Evolutionary conservation across 352 stramenopile species (phyloP).

Genomic region (Phytophthora quininea): DNA sequence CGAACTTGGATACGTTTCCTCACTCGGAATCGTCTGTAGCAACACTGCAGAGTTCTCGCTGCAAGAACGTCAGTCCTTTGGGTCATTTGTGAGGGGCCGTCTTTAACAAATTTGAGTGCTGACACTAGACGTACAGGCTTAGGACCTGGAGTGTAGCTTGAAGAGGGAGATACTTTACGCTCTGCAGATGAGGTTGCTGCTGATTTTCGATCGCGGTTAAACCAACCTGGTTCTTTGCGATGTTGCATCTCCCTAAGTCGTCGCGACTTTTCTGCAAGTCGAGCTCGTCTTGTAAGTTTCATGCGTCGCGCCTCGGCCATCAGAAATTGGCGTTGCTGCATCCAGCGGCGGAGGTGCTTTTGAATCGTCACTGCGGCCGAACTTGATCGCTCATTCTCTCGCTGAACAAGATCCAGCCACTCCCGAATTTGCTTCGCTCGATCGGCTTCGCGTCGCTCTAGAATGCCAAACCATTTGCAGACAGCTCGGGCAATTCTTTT

Average conservation of each 20-base stretch:
- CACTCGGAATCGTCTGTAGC: conserved; percentile 30
- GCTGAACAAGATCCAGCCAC: conserved; percentile 32
- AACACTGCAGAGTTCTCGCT: conserved; percentile 33
- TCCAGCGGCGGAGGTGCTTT: conserved; percentile 52
- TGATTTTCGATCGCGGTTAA: background rate
- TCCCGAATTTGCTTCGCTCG: conserved; percentile 21
- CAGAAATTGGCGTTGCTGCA: conserved; percentile 50
- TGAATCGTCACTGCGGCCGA: conserved; percentile 47
- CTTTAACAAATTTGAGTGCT: conserved; percentile 8
- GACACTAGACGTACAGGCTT: conserved; percentile 17
- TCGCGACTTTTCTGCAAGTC: conserved; percentile 36
- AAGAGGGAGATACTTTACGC: conserved; percentile 2
- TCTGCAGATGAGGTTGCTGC: background rate
- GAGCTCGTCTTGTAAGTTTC: conserved; percentile 35
- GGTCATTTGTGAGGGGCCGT: too few species aligned
- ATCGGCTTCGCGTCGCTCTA: conserved; percentile 16
- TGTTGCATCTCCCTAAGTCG: conserved; percentile 5
- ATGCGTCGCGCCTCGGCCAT: conserved; percentile 29
- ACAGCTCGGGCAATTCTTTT: conserved; percentile 19
- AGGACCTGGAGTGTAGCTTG: background rate
- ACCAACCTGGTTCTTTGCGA: background rate
- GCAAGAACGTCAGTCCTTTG: conserved; percentile 5
- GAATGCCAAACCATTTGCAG: conserved; percentile 27
- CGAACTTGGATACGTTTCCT: conserved; percentile 13
- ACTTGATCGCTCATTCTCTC: conserved; percentile 26